These are phyloP conservation scores for Clavaria fumosa DNA, from an alignment of 768 basidiomycete species.

Conservation along the genomic window DNA sequence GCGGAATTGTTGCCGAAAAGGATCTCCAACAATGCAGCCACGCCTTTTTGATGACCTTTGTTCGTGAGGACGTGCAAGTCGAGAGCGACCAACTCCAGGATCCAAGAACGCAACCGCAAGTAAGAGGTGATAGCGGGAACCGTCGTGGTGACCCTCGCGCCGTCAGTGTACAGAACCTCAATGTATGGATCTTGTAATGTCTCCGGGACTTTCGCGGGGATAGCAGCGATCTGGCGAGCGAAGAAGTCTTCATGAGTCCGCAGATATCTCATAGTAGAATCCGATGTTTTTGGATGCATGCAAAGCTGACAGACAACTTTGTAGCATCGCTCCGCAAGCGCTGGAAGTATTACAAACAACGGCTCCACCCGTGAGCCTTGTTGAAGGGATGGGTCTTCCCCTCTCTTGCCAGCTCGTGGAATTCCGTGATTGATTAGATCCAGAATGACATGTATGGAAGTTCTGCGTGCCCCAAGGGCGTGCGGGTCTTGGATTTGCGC, in stretches of 20 bases:
- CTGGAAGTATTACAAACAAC: conserved; percentile 50
- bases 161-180: conserved; percentile 56
- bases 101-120: conserved; percentile 68
- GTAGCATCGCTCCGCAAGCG: conserved; percentile 75
- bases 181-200: conserved; percentile 33
- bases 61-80: conserved; percentile 79
- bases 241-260: conserved; percentile 85
- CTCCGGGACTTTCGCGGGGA: conserved; percentile 51
- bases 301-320: conserved; percentile 75
- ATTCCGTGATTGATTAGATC: conserved; percentile 62
- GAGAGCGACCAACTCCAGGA: conserved; percentile 74
- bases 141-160: conserved; percentile 50
- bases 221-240: conserved; percentile 61
- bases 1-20: conserved; percentile 56
- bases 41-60: conserved; percentile 58
- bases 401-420: conserved; percentile 35
- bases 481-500: conserved; percentile 66
- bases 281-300: conserved; percentile 71
- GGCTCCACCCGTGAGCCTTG: conserved; percentile 27
- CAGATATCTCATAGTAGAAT: conserved; percentile 70
- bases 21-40: conserved; percentile 61
- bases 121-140: conserved; percentile 57
- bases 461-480: conserved; percentile 50
- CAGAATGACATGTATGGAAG: conserved; percentile 70
- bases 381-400: conserved; percentile 22